A percentile compares a stretch with the other conserved stretches of the same genome.
These are phyloP conservation scores for Zanthoxylum bungeanum DNA, from an alignment of 345 rosid species.

Conservation along the genomic window DNA sequence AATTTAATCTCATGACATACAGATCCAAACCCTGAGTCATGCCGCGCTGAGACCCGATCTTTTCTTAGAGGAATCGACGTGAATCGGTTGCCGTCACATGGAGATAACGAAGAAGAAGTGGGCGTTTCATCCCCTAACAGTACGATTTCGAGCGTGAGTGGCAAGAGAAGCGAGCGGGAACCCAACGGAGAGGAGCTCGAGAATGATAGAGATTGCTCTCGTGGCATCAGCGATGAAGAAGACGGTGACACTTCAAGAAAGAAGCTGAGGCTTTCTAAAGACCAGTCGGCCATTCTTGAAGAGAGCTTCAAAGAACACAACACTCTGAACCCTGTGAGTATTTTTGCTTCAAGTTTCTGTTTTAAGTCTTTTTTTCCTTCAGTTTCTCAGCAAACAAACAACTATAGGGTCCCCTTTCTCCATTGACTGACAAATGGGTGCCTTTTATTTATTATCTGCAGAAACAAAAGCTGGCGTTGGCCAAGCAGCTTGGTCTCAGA, in stretches of 20 bases:
- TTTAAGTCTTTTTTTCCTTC: no score
- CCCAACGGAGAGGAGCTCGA: conserved; percentile 60
- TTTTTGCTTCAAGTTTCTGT: not conserved
- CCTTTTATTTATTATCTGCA: conserved; percentile 21
- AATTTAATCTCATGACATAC: conserved; percentile 30
- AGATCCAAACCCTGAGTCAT: conserved; percentile 63
- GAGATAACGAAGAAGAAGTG: conserved; percentile 77
- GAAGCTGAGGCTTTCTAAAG: conserved; percentile 90
- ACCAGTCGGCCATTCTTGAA: conserved; percentile 91
- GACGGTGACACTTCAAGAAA: conserved; percentile 88
- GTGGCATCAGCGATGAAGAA: conserved; percentile 87
- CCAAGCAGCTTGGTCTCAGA: conserved; percentile 78
- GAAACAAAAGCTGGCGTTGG: conserved; percentile 90
- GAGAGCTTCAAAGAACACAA: conserved; percentile 90
- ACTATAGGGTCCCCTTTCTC: not conserved
- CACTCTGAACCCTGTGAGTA: conserved; percentile 93
- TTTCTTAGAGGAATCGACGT: conserved; percentile 83
- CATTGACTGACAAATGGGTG: not conserved
- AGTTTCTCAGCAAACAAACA: conserved; percentile 18
- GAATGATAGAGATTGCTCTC: conserved; percentile 60
- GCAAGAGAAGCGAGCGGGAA: conserved; percentile 90
- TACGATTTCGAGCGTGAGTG: conserved; percentile 84
- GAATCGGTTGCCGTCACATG: conserved; percentile 67
- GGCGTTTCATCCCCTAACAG: conserved; percentile 95
- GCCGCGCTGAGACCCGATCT: conserved; percentile 47